These are phyloP conservation scores for Inonotus obliquus DNA, from an alignment of 1,284 basidiomycete species.

Conservation along the genomic window DNA sequence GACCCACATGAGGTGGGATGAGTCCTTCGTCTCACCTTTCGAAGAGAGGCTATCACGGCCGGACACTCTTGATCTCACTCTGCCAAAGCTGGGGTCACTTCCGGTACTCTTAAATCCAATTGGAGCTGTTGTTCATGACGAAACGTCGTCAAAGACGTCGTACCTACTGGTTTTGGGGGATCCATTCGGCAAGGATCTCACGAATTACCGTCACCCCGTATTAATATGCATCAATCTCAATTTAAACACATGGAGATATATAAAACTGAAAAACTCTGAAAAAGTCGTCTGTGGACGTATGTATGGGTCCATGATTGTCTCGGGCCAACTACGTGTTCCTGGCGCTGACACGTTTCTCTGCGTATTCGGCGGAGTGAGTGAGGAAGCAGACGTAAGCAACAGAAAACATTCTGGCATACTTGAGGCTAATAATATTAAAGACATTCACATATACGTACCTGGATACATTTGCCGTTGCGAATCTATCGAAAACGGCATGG, in stretches of 20 bases:
- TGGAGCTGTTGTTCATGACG: constrained; percentile 5
- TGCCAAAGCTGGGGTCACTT: background rate
- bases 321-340: background rate
- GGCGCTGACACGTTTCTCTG: background rate
- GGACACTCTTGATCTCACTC: background rate
- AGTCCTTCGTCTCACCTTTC: background rate
- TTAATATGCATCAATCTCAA: constrained; percentile 7
- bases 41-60: background rate
- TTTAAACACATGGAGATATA: constrained; percentile 4
- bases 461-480: constrained; percentile 1
- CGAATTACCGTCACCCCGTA: background rate
- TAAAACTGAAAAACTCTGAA: background rate
- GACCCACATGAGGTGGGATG: background rate
- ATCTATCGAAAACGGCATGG: background rate
- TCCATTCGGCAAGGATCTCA: background rate
- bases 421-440: no score
- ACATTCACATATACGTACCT: background rate
- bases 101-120: background rate
- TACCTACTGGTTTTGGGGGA: constrained; percentile 7
- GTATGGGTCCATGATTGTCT: background rate
- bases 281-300: background rate
- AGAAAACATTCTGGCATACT: no score
- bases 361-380: constrained; percentile 9
- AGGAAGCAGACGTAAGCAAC: background rate
- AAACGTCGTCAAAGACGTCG: background rate